Conservation (phyloP, 345 rosid species). For the Rhizophora mangle region DNA sequence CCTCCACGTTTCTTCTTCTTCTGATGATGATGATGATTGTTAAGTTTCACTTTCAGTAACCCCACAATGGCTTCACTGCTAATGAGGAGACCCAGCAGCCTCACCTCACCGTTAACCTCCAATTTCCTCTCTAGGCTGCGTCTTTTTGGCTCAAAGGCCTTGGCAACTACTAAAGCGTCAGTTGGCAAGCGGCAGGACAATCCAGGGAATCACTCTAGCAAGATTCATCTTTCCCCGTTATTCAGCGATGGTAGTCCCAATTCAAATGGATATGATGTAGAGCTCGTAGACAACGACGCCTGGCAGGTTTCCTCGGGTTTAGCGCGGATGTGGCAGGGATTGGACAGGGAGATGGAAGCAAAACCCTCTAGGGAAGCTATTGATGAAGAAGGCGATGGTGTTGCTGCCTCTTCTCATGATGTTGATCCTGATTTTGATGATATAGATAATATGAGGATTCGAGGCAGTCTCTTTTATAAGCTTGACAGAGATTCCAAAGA, state of each 20-base stretch:
- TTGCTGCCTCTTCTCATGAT: conserved; percentile 6
- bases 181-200: not conserved
- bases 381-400: conserved; percentile 21
- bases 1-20: no score
- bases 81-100: no score
- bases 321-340: conserved; percentile 14
- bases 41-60: no score
- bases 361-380: conserved; percentile 20
- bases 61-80: no score
- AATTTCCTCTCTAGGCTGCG: not conserved
- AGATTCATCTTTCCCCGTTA: conserved; percentile 37
- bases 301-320: conserved; percentile 69
- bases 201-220: not conserved
- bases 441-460: conserved; percentile 69
- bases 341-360: no score
- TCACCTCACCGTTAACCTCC: no score
- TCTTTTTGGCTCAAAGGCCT: conserved; percentile 30
- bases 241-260: conserved; percentile 15
- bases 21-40: no score
- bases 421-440: conserved; percentile 11
- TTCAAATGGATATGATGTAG: conserved; percentile 37
- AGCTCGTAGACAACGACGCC: conserved; percentile 62
- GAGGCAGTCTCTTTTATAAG: conserved; percentile 77
- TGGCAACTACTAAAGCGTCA: conserved; percentile 7
- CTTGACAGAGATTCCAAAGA: conserved; percentile 75